These are phyloP conservation scores for Phalaenopsis equestris DNA, from an alignment of 106 monocot species.

Conservation along the genomic window DNA sequence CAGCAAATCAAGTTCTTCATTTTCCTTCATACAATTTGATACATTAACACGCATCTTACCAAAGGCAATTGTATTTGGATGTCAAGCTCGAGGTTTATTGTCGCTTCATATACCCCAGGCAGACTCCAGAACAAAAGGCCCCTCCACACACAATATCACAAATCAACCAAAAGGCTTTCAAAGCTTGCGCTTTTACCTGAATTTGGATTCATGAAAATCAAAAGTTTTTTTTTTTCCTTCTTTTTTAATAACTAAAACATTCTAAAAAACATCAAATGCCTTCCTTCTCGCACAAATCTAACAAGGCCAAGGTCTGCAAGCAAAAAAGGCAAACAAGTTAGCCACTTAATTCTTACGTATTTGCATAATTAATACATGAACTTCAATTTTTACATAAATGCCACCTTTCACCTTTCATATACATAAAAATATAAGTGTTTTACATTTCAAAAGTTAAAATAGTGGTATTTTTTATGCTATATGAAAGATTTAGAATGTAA, in stretches of 20 bases:
- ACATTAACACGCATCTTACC: background rate
- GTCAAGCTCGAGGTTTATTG: background rate
- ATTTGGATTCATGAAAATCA: background rate
- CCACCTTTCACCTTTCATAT: too few relatives aligned
- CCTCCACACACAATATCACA: too few relatives aligned
- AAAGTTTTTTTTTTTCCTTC: background rate
- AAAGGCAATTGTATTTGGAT: background rate
- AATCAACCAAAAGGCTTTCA: too few relatives aligned
- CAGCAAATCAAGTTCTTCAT: background rate
- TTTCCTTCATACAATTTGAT: background rate
- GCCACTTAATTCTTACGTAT: too few relatives aligned
- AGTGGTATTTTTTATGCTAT: too few relatives aligned
- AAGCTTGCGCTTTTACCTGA: background rate
- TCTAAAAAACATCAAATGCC: constrained; percentile 14
- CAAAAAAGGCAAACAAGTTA: background rate
- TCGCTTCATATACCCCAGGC: too few relatives aligned
- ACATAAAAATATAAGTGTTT: too few relatives aligned
- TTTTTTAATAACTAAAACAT: background rate
- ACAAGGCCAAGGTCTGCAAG: constrained; percentile 29
- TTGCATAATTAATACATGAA: too few relatives aligned
- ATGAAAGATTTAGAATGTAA: too few relatives aligned
- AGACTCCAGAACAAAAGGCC: too few relatives aligned
- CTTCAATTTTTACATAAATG: too few relatives aligned
- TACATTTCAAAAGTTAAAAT: too few relatives aligned
- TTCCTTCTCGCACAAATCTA: constrained; percentile 43